Evolutionary conservation across 2,329 filamentous ascomycete species (phyloP).

Genomic region (Fusarium fracticaudum): DNA sequence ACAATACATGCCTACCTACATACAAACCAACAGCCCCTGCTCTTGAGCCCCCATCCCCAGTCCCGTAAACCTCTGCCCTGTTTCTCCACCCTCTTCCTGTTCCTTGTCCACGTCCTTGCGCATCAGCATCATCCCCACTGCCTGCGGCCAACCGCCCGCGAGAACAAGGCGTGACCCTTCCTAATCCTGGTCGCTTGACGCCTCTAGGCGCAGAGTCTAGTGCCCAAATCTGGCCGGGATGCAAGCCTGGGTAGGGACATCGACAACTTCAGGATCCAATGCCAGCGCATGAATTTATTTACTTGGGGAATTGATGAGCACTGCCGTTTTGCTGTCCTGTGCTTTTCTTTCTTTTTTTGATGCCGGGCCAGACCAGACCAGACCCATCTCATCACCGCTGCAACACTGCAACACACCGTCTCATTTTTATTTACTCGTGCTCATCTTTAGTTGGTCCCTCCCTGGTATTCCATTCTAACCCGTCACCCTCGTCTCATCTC

Average conservation of each 20-base stretch:
- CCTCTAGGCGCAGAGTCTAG: constrained; percentile 1
- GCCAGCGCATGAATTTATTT: constrained; percentile 39
- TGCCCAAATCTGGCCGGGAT: not conserved
- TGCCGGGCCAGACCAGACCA: not conserved
- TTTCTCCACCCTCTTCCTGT: constrained; percentile 30
- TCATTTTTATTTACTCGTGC: constrained; percentile 31
- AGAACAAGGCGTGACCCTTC: constrained; percentile 34
- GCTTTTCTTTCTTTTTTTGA: constrained; percentile 13
- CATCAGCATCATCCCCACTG: constrained; percentile 32
- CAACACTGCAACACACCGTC: constrained; percentile 39
- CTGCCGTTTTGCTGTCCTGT: constrained; percentile 34
- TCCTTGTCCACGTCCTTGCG: constrained; percentile 3
- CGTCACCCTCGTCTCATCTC: constrained; percentile 10
- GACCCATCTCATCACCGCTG: constrained; percentile 32
- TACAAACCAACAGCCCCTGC: not conserved
- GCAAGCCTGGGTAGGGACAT: not conserved
- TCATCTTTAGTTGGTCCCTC: constrained; percentile 16
- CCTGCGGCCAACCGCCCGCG: constrained; percentile 26
- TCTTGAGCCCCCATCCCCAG: constrained; percentile 14
- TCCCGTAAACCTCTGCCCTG: constrained; percentile 27
- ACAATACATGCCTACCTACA: not conserved
- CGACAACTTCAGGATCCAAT: constrained; percentile 5
- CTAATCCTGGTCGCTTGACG: constrained; percentile 16
- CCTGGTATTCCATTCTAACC: constrained; percentile 6
- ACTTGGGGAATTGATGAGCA: constrained; percentile 30